A percentile compares a stretch with the other conserved stretches of the same genome.
Evolutionary conservation across 495 filamentous ascomycete species (phyloP).

Genomic region (Penicillium riverlandense): DNA sequence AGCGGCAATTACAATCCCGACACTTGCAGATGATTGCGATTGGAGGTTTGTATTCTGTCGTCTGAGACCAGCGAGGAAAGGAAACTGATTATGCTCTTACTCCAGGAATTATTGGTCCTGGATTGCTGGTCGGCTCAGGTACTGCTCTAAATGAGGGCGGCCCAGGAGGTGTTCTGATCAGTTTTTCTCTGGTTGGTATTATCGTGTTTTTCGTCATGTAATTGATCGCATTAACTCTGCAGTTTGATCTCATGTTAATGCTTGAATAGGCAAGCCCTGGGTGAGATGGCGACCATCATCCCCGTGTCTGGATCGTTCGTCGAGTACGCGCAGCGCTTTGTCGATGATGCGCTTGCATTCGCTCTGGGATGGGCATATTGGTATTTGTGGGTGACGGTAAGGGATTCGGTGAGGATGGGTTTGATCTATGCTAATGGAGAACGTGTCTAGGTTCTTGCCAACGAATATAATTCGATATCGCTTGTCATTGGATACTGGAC

Average conservation of each 20-base stretch:
- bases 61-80: constrained; percentile 10
- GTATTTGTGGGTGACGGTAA: constrained; percentile 47
- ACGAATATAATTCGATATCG: constrained; percentile 46
- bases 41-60: constrained; percentile 25
- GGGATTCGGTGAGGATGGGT: no score
- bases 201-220: constrained; percentile 59
- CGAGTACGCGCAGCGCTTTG: constrained; percentile 51
- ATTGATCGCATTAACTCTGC: no score
- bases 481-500: constrained; percentile 35
- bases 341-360: constrained; percentile 46
- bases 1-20: constrained; percentile 54
- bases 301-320: constrained; percentile 49
- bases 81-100: not conserved
- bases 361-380: constrained; percentile 52
- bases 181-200: constrained; percentile 53
- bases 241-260: not conserved
- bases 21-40: constrained; percentile 70
- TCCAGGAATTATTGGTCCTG: constrained; percentile 42
- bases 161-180: constrained; percentile 56
- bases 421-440: constrained; percentile 1
- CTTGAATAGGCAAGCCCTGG: constrained; percentile 39
- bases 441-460: constrained; percentile 31
- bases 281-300: constrained; percentile 50
- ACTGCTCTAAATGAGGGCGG: constrained; percentile 54
- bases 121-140: constrained; percentile 47